phyloP scores from a whole-genome alignment of 805 yeast genomes.

The Kuraishia molischiana region DNA sequence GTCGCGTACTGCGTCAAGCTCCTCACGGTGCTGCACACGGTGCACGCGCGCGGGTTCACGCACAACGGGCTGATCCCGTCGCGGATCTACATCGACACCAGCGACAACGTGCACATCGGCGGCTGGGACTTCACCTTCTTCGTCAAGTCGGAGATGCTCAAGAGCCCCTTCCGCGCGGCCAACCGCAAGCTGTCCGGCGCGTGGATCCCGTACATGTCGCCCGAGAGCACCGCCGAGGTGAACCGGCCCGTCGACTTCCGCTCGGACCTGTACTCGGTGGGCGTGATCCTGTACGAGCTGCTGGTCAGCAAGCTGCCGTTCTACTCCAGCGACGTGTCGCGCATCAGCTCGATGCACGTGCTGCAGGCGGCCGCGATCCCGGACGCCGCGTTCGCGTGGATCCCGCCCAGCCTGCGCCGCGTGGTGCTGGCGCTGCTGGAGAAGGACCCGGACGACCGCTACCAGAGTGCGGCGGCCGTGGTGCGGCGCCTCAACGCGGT shows the following conservation, averaged over 20 bases:
- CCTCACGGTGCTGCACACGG: slow-evolving; percentile 13
- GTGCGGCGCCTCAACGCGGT: slow-evolving; percentile 25
- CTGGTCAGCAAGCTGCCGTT: slow-evolving; percentile 35
- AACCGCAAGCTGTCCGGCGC: slow-evolving; percentile 27
- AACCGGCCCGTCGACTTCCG: slow-evolving; percentile 30
- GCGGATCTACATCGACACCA: slow-evolving; percentile 25
- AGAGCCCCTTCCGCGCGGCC: slow-evolving; percentile 29
- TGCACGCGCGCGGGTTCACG: slow-evolving; percentile 32
- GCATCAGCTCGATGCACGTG: slow-evolving; percentile 29
- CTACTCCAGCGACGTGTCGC: slow-evolving; percentile 26
- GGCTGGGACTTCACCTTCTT: slow-evolving; percentile 42
- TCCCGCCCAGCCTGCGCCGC: slow-evolving; percentile 22
- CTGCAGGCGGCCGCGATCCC: slow-evolving; percentile 32
- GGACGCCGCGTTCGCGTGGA: slow-evolving; percentile 17
- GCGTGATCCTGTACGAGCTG: slow-evolving; percentile 40
- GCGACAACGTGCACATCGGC: slow-evolving; percentile 25
- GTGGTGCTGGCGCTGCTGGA: slow-evolving; percentile 32
- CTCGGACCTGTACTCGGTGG: slow-evolving; percentile 39
- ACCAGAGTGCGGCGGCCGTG: slow-evolving; percentile 22
- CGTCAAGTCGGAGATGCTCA: slow-evolving; percentile 28
- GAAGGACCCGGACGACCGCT: slow-evolving; percentile 29
- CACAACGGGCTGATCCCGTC: slow-evolving; percentile 36
- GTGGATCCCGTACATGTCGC: slow-evolving; percentile 37
- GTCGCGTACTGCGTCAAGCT: slow-evolving; percentile 13
- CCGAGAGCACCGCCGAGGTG: slow-evolving; percentile 34